Evolutionary conservation across 1,284 basidiomycete genomes (phyloP).

Genomic region (Moesziomyces parantarcticus): DNA sequence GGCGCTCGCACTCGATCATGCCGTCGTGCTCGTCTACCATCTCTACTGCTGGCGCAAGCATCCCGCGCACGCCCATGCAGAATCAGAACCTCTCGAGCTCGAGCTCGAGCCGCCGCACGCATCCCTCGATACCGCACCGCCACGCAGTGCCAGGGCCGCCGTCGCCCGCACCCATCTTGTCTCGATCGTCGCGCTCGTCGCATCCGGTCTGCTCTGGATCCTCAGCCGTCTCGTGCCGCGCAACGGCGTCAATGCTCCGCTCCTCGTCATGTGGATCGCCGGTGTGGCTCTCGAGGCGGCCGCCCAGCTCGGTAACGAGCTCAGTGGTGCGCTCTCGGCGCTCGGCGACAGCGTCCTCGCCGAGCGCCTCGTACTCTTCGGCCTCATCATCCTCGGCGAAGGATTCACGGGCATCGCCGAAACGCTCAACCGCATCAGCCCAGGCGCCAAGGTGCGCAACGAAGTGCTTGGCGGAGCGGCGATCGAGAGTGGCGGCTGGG

Average conservation of each 20-base stretch:
- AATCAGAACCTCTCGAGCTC: too few relatives aligned
- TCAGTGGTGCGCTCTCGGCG: conserved; percentile 19
- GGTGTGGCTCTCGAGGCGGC: conserved; percentile 26
- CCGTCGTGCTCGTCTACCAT: conserved; percentile 14
- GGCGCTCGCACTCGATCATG: conserved; percentile 24
- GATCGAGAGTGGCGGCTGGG: conserved; percentile 44
- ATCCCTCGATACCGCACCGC: neutral
- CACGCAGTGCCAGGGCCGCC: neutral
- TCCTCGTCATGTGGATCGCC: conserved; percentile 47
- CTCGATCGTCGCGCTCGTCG: conserved; percentile 21
- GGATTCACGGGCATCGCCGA: conserved; percentile 41
- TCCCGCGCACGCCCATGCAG: neutral
- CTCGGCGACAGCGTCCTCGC: conserved; percentile 25
- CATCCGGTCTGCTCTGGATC: conserved; percentile 41
- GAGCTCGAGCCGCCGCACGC: neutral
- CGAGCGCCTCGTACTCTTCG: conserved; percentile 40
- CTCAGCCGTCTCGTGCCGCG: conserved; percentile 23
- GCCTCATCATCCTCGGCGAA: conserved; percentile 48
- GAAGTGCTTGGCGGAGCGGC: conserved; percentile 6
- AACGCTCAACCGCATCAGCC: conserved; percentile 44
- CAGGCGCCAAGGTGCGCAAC: conserved; percentile 22
- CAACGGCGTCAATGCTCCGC: conserved; percentile 9
- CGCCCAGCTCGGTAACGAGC: conserved; percentile 27
- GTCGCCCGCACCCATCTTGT: conserved; percentile 19
- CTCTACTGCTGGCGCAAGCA: conserved; percentile 9